Percentiles rank a stretch among this genome's conserved stretches.
Conservation (phyloP, 1,284 basidiomycete species). For the Pseudozyma tsukubaensis region DNA sequence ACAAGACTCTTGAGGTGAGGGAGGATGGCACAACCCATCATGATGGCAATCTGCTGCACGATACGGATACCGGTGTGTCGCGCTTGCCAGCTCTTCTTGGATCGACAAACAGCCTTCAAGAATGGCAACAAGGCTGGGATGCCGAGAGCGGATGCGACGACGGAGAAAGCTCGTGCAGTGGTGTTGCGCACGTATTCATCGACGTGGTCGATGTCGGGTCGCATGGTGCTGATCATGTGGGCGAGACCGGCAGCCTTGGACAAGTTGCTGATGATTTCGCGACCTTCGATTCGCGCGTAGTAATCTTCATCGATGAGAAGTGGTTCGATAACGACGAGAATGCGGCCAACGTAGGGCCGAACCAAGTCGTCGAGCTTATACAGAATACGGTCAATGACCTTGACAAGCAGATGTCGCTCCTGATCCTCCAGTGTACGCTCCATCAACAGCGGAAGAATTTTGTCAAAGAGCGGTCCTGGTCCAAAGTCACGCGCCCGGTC, state of each 20-base stretch:
- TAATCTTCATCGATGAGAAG: slow-evolving; percentile 99
- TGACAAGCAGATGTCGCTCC: slow-evolving; percentile 96
- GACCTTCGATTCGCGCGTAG: slow-evolving; percentile 98
- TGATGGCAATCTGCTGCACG: slow-evolving; percentile 98
- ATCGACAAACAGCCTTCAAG: slow-evolving; percentile 96
- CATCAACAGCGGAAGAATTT: slow-evolving; percentile 98
- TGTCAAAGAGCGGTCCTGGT: slow-evolving; percentile 98
- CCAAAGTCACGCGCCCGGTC: slow-evolving; percentile 99
- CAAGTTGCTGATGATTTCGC: slow-evolving; percentile 98
- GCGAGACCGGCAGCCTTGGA: slow-evolving; percentile 98
- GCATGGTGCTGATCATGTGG: slow-evolving; percentile 99
- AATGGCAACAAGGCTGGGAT: slow-evolving; percentile 97
- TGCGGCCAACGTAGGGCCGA: slow-evolving; percentile 98
- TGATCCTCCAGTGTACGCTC: slow-evolving; percentile 98
- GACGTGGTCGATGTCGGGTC: slow-evolving; percentile 98
- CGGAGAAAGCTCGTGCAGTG: slow-evolving; percentile 97
- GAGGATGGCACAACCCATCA: slow-evolving; percentile 99
- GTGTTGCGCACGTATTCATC: slow-evolving; percentile 99
- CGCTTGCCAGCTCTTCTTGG: slow-evolving; percentile 99
- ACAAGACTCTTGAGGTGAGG: slow-evolving; percentile 97
- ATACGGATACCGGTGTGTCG: slow-evolving; percentile 99
- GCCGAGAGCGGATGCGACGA: slow-evolving; percentile 96
- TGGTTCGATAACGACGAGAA: slow-evolving; percentile 98
- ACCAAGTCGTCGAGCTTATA: slow-evolving; percentile 99
- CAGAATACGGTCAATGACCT: slow-evolving; percentile 97